Percentiles rank a stretch among this genome's conserved stretches.
phyloP scores from a whole-genome alignment of 1,139 yeast species.

The Scheffersomyces segobiensis region DNA sequence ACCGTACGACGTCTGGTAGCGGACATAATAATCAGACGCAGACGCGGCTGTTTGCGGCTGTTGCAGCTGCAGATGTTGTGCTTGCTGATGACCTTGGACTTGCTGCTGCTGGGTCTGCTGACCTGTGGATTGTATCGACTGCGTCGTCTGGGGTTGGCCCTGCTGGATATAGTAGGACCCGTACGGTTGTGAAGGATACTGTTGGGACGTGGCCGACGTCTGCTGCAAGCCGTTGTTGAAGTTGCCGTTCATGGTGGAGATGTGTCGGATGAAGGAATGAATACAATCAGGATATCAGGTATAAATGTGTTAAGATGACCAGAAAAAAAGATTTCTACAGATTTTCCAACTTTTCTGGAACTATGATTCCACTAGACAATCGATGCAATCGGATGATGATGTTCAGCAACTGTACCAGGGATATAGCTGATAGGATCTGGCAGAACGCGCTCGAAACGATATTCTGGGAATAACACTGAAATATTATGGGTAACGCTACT shows the following conservation, averaged over 20 bases:
- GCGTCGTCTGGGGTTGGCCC: neutral
- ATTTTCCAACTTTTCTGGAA: neutral
- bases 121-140: neutral
- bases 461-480: neutral
- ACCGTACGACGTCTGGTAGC: constrained; percentile 10
- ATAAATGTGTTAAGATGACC: neutral
- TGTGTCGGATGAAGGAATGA: constrained; percentile 1
- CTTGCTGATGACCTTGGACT: constrained; percentile 6
- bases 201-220: constrained; percentile 8
- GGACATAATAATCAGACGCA: constrained; percentile 5
- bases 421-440: neutral
- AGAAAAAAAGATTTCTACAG: constrained; percentile 1
- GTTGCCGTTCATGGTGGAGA: constrained; percentile 12
- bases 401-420: neutral
- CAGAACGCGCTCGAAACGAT: neutral
- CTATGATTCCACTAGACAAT: neutral
- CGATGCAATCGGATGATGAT: neutral
- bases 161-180: constrained; percentile 19
- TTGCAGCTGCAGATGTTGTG: constrained; percentile 9
- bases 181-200: constrained; percentile 19
- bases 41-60: constrained; percentile 3
- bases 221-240: constrained; percentile 13
- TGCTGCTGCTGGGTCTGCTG: neutral
- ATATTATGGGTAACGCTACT: neutral
- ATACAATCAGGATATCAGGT: neutral